A percentile compares a stretch with the other conserved stretches of the same genome.
Conservation (phyloP, 441 rosid species). For the Codiaeum variegatum region DNA sequence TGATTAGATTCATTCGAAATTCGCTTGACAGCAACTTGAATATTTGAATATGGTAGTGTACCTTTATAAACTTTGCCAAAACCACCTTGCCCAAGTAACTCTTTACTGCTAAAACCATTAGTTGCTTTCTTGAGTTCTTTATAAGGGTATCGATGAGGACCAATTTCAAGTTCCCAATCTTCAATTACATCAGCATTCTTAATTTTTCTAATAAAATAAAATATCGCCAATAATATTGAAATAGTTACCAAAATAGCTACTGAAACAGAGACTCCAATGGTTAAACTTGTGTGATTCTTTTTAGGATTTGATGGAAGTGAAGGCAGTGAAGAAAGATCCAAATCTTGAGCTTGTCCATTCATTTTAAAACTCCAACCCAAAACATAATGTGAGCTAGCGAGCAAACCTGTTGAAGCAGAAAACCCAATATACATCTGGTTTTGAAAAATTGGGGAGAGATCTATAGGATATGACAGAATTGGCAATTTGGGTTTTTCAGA, state of each 20-base stretch:
- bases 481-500: constrained; percentile 44
- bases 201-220: constrained; percentile 27
- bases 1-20: constrained; percentile 74
- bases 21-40: constrained; percentile 65
- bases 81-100: constrained; percentile 67
- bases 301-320: constrained; percentile 34
- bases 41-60: constrained; percentile 38
- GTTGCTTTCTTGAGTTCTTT: constrained; percentile 72
- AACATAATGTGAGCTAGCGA: constrained; percentile 58
- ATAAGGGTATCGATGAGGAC: constrained; percentile 62
- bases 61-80: constrained; percentile 79
- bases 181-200: constrained; percentile 59
- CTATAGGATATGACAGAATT: constrained; percentile 43
- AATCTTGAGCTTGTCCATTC: constrained; percentile 36
- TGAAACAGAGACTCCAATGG: constrained; percentile 30
- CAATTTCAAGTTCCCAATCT: constrained; percentile 69
- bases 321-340: constrained; percentile 61
- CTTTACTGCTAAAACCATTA: constrained; percentile 49
- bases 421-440: constrained; percentile 71
- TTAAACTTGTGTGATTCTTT: constrained; percentile 24
- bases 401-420: constrained; percentile 82
- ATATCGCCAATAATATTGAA: neutral
- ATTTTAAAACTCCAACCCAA: constrained; percentile 73
- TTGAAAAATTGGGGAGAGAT: constrained; percentile 48
- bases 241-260: constrained; percentile 24